Conservation (phyloP, 2,329 filamentous ascomycete genomes). For the Trichoderma guizhouense region DNA sequence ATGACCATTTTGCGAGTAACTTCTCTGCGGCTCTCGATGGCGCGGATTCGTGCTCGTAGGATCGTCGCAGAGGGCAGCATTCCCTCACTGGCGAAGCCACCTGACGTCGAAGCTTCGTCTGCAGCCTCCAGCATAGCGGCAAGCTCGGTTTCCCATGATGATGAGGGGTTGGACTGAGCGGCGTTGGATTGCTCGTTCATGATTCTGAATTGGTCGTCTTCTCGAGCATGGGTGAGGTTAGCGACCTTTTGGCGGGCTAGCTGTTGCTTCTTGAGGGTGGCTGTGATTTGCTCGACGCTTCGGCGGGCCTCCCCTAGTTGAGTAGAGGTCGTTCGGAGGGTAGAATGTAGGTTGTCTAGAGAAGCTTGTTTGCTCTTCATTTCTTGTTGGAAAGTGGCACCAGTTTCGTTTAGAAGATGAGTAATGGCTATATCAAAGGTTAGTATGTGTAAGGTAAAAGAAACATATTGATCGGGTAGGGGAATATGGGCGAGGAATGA, state of each 20-base stretch:
- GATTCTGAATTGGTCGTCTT: conserved; percentile 60
- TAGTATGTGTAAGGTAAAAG: neutral
- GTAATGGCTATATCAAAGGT: conserved; percentile 62
- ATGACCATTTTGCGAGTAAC: conserved; percentile 65
- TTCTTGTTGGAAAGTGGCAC: conserved; percentile 74
- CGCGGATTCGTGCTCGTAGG: conserved; percentile 65
- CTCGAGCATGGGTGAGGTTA: conserved; percentile 72
- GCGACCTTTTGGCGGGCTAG: conserved; percentile 67
- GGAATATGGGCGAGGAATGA: conserved; percentile 35
- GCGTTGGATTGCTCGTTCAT: conserved; percentile 41
- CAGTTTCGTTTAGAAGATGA: conserved; percentile 74
- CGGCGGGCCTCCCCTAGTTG: conserved; percentile 75
- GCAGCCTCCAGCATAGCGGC: conserved; percentile 45
- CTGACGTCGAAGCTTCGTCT: conserved; percentile 32
- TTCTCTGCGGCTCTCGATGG: conserved; percentile 67
- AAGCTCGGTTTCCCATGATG: conserved; percentile 54
- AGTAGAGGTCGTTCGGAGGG: conserved; percentile 75
- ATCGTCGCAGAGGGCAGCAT: conserved; percentile 57
- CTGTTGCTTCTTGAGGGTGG: conserved; percentile 61
- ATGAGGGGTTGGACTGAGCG: conserved; percentile 44
- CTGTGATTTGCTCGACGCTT: conserved; percentile 66
- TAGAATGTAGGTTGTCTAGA: conserved; percentile 76
- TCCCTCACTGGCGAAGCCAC: conserved; percentile 37
- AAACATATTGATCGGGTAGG: neutral
- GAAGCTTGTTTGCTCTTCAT: conserved; percentile 79